Conservation (phyloP, 73 alveolate species). For the Paramecium tetraurelia region DNA sequence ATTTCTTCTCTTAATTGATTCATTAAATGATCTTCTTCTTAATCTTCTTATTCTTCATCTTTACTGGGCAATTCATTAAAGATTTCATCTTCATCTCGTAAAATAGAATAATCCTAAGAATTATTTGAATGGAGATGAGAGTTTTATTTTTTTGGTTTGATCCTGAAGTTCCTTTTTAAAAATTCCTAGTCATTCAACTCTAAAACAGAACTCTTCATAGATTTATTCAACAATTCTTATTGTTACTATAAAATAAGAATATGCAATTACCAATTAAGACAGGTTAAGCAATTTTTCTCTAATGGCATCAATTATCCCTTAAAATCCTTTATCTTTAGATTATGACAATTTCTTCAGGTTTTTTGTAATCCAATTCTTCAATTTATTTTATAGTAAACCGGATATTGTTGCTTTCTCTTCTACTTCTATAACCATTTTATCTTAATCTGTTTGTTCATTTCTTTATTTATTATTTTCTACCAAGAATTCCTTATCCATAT, state of each 20-base stretch:
- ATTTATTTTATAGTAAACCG: not conserved
- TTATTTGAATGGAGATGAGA: not conserved
- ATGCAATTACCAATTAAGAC: not conserved
- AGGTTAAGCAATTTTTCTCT: constrained; percentile 5
- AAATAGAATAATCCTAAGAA: not conserved
- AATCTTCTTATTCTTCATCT: not conserved
- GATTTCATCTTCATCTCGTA: constrained; percentile 20
- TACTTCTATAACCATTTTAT: not conserved
- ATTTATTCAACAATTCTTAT: constrained; percentile 15
- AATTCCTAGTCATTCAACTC: not conserved
- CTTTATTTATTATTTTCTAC: constrained; percentile 10
- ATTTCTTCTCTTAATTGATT: constrained; percentile 19
- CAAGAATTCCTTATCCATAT: constrained; percentile 35
- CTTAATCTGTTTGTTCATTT: not conserved
- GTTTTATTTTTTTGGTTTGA: not conserved
- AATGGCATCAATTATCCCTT: not conserved
- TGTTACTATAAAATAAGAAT: not conserved
- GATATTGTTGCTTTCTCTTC: constrained; percentile 28
- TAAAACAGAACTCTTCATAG: not conserved
- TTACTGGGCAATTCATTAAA: not conserved
- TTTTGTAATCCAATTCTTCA: constrained; percentile 1
- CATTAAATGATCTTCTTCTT: constrained; percentile 1
- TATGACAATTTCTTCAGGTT: not conserved
- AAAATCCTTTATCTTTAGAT: not conserved
- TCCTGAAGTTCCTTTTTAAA: not conserved